A percentile compares a stretch with the other conserved stretches of the same genome.
phyloP scores from a whole-genome alignment of 306 rosid genomes.

The Vicia faba region DNA sequence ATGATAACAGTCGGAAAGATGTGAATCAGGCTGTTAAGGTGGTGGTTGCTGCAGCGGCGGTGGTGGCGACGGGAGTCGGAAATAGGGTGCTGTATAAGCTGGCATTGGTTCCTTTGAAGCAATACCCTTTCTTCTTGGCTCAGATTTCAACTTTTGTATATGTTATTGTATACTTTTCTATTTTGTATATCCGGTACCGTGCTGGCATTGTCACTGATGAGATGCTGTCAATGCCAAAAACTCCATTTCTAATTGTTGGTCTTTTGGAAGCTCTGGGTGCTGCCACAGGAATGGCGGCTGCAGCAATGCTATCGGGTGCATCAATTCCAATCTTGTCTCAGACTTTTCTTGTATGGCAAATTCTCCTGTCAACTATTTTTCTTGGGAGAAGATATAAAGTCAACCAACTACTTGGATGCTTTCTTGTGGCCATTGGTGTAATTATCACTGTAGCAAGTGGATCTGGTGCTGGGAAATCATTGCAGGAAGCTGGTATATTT shows the following conservation, averaged over 20 bases:
- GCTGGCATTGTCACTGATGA: conserved; percentile 85
- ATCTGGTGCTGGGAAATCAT: conserved; percentile 80
- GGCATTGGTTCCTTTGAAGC: conserved; percentile 84
- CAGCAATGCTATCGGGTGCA: conserved; percentile 85
- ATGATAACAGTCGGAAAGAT: conserved; percentile 22
- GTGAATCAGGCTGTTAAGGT: conserved; percentile 58
- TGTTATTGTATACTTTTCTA: conserved; percentile 77
- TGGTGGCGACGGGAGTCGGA: conserved; percentile 80
- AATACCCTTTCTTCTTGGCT: conserved; percentile 86
- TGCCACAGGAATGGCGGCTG: conserved; percentile 99
- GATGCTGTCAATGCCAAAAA: conserved; percentile 81
- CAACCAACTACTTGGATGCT: conserved; percentile 88
- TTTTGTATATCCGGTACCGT: conserved; percentile 64
- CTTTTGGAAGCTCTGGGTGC: conserved; percentile 93
- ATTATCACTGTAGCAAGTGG: conserved; percentile 83
- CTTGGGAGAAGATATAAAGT: conserved; percentile 75
- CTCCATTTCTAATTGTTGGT: conserved; percentile 82
- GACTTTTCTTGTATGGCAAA: conserved; percentile 97
- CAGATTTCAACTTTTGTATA: conserved; percentile 92
- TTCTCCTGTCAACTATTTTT: conserved; percentile 71
- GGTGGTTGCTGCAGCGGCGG: conserved; percentile 56
- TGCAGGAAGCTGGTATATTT: conserved; percentile 77
- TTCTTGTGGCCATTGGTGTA: conserved; percentile 84
- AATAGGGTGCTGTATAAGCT: conserved; percentile 82
- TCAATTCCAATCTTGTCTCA: conserved; percentile 87